Evolutionary conservation across 2,329 filamentous ascomycete species (phyloP), one percentile per base, ranked within the genome.

Genomic region (Neofusicoccum sp.): DNA sequence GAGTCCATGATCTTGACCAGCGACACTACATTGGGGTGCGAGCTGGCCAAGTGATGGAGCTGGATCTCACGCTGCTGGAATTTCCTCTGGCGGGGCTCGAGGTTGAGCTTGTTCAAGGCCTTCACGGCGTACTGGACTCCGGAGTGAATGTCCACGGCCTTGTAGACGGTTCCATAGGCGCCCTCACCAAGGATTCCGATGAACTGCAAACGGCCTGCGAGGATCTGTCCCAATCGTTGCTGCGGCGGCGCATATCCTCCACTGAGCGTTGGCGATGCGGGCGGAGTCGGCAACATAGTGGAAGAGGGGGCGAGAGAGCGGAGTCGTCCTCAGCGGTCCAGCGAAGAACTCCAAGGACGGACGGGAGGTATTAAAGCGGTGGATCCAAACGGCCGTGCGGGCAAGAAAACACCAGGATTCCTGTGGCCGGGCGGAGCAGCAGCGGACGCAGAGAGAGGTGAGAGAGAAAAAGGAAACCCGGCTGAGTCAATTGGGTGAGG

Each of bases 91-190:
- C 93, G 86, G 69, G 85, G 82, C 78, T 98, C 93, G 80, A 98
- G 81, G 76, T 93, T 95, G 76, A 88, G 84, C 78, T 96, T 98
- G 87, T 91, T 95, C 73, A 99, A 84, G 63, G 93, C 93, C 83
- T 99, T 99, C 72, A 99, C 93, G 65, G 95, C 95, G 81, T 96
- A 99, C 66, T 86, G 87, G 62, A 87, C 84, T 73, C 89, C 85
- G 67, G 87, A 93, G 73, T 88, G 88, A 73, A 93, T 85, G 78
- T 95, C 93, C 77, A 90, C 82, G 70, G 93, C 93, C 66, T 88
- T 86, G 80, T 98, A 98, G 28, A 99, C 95, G 43, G 97, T 93
- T 65, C 95, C 95, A 77, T 99, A 99, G 61, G 95, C 95, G 68
- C 95, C 95, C 54, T 93, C 90, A 66, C 95, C 95, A 64, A 98